Percentiles rank a stretch among this genome's conserved stretches.
Evolutionary conservation across 306 rosid species (phyloP).

Genomic region (Fragaria ananassa): DNA sequence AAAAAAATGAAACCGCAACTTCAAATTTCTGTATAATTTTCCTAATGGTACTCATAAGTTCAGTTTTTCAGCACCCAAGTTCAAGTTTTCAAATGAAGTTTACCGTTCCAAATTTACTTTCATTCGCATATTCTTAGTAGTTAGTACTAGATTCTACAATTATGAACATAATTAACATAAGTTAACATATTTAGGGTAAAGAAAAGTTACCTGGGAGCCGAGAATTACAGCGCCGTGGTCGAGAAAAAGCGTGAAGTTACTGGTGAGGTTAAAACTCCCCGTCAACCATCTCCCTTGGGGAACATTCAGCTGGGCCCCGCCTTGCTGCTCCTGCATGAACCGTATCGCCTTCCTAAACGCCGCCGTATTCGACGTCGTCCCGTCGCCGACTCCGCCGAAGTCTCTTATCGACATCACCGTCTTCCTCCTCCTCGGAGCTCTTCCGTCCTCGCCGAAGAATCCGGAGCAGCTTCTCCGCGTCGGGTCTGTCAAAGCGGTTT

Average conservation of each 20-base stretch:
- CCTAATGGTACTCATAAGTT: background rate
- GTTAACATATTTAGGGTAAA: no score
- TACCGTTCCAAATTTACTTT: background rate
- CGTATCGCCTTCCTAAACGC: slow-evolving; percentile 58
- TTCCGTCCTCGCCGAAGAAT: slow-evolving; percentile 27
- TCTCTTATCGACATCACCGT: slow-evolving; percentile 56
- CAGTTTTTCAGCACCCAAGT: background rate
- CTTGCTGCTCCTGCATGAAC: slow-evolving; percentile 59
- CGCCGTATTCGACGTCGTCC: slow-evolving; percentile 68
- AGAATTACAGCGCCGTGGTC: slow-evolving; percentile 60
- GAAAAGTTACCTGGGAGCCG: slow-evolving; percentile 67
- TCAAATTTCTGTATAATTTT: background rate
- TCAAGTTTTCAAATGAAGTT: background rate
- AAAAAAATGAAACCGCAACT: no score
- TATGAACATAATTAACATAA: background rate
- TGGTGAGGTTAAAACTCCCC: slow-evolving; percentile 86
- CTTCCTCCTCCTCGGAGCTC: slow-evolving; percentile 23
- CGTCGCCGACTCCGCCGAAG: slow-evolving; percentile 84
- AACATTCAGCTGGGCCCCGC: slow-evolving; percentile 78
- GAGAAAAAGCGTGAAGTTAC: slow-evolving; percentile 85
- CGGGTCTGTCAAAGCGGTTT: background rate
- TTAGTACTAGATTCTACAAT: background rate
- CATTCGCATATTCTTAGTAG: background rate
- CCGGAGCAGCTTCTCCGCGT: slow-evolving; percentile 33
- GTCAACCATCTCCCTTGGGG: slow-evolving; percentile 78